Evolutionary conservation across 2,329 filamentous ascomycete genomes (phyloP).

Genomic region (Diplocarpon mali): DNA sequence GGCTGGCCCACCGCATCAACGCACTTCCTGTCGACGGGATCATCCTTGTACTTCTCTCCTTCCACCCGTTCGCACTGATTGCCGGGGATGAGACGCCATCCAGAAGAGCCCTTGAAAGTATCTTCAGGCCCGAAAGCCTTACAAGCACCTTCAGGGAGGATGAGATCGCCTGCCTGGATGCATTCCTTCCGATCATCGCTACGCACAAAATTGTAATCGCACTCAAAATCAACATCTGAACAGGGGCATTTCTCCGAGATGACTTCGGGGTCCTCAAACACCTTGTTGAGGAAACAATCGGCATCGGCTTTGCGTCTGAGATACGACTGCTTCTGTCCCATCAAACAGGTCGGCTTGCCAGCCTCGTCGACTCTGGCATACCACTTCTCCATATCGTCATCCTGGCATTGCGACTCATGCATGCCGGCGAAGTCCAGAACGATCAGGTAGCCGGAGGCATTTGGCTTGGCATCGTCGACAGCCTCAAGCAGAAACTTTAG

Average conservation of each 20-base stretch:
- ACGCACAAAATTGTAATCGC: slow-evolving; percentile 81
- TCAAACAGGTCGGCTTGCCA: slow-evolving; percentile 75
- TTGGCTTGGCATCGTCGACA: slow-evolving; percentile 35
- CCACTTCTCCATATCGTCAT: slow-evolving; percentile 84
- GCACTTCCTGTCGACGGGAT: slow-evolving; percentile 66
- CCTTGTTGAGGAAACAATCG: slow-evolving; percentile 77
- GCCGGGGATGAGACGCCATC: slow-evolving; percentile 84
- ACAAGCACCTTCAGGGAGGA: slow-evolving; percentile 62
- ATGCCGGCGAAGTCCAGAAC: slow-evolving; percentile 76
- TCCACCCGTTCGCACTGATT: slow-evolving; percentile 55
- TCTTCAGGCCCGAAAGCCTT: slow-evolving; percentile 39
- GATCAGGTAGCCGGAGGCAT: slow-evolving; percentile 50
- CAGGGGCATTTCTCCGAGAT: slow-evolving; percentile 70
- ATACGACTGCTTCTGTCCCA: slow-evolving; percentile 91
- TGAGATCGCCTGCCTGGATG: slow-evolving; percentile 48
- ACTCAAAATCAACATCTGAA: slow-evolving; percentile 79
- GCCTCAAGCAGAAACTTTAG: slow-evolving; percentile 80
- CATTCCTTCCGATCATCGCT: slow-evolving; percentile 59
- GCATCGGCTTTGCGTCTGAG: slow-evolving; percentile 74
- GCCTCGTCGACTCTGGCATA: slow-evolving; percentile 71
- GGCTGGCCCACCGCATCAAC: slow-evolving; percentile 44
- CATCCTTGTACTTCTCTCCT: slow-evolving; percentile 58
- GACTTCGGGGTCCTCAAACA: slow-evolving; percentile 69
- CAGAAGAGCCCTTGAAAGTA: slow-evolving; percentile 75
- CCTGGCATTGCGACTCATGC: slow-evolving; percentile 67